phyloP scores from a whole-genome alignment of 2,329 filamentous ascomycete genomes.

The Trichoderma oligosporum region DNA sequence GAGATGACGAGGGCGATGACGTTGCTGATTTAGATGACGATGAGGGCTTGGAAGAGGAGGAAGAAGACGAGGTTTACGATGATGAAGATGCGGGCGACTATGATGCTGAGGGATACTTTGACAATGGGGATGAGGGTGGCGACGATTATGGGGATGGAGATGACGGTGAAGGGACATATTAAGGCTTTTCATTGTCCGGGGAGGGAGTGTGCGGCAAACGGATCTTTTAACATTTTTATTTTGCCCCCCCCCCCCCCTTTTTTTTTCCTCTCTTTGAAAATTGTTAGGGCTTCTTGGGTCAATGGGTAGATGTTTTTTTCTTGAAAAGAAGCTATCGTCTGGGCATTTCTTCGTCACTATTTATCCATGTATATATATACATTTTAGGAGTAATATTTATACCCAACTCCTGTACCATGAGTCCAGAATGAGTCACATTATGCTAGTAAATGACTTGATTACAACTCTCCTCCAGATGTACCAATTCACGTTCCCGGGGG shows the following conservation, averaged over 20 bases:
- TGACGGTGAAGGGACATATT: slow-evolving; percentile 45
- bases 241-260: background rate
- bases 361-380: slow-evolving; percentile 5
- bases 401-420: slow-evolving; percentile 2
- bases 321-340: background rate
- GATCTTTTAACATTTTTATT: no score
- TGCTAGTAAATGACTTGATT: background rate
- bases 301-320: background rate
- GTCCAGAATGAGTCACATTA: background rate
- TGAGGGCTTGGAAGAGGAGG: slow-evolving; percentile 44
- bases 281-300: background rate
- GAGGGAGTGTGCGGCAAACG: no score
- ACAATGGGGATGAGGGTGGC: slow-evolving; percentile 53
- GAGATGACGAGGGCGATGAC: slow-evolving; percentile 50
- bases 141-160: slow-evolving; percentile 51
- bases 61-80: slow-evolving; percentile 50
- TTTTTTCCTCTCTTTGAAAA: background rate
- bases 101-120: slow-evolving; percentile 59
- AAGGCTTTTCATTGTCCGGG: slow-evolving; percentile 16
- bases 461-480: background rate
- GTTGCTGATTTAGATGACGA: slow-evolving; percentile 49
- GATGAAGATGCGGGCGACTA: slow-evolving; percentile 60
- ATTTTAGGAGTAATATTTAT: slow-evolving; percentile 1
- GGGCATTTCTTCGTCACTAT: background rate
- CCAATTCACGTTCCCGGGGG: slow-evolving; percentile 3